Conservation (phyloP, 805 yeast genomes). For the Candida incommunis region DNA sequence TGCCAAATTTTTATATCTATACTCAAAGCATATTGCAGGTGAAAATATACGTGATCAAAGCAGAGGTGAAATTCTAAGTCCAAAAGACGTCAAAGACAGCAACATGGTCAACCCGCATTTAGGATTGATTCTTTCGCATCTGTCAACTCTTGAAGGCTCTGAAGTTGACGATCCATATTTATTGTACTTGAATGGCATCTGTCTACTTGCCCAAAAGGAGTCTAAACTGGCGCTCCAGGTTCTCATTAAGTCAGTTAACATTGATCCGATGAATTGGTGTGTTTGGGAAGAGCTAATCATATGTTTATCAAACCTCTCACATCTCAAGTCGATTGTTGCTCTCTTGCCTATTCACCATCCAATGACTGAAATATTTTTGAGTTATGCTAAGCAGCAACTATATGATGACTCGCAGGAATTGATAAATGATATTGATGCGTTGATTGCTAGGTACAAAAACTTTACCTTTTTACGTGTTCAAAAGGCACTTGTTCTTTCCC, state of each 20-base stretch:
- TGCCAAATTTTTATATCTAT: constrained; percentile 43
- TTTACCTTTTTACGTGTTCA: constrained; percentile 68
- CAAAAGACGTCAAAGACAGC: constrained; percentile 16
- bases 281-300: constrained; percentile 74
- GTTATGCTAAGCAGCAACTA: constrained; percentile 63
- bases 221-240: constrained; percentile 43
- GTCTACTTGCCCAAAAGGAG: constrained; percentile 49
- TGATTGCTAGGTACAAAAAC: constrained; percentile 48
- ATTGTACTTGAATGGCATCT: constrained; percentile 56
- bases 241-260: constrained; percentile 44
- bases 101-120: constrained; percentile 20
- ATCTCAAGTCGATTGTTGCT: constrained; percentile 22
- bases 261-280: constrained; percentile 84
- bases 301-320: constrained; percentile 47
- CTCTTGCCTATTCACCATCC: constrained; percentile 8
- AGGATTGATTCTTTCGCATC: constrained; percentile 25
- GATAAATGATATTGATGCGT: constrained; percentile 32
- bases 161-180: constrained; percentile 40
- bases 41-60: constrained; percentile 65
- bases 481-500: constrained; percentile 68
- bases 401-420: constrained; percentile 34
- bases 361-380: constrained; percentile 45
- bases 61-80: constrained; percentile 44
- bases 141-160: constrained; percentile 7
- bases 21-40: constrained; percentile 57